Evolutionary conservation across 2,329 filamentous ascomycete genomes (phyloP), one percentile per base, ranked within the genome.

Genomic region (Ceratocystis colombiana): DNA sequence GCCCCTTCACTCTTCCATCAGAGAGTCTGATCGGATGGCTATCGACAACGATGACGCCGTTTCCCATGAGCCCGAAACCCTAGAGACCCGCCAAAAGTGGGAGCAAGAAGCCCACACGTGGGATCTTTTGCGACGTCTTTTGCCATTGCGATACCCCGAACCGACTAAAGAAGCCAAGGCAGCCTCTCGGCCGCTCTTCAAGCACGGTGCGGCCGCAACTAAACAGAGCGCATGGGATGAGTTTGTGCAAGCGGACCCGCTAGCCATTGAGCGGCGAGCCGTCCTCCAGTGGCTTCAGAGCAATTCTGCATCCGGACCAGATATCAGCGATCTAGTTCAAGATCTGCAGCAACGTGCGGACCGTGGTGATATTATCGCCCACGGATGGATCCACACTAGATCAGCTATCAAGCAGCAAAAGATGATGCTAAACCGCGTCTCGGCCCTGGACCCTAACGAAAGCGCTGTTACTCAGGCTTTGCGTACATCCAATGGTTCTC

Each of bases 351-450:
- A 85, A 68, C 86, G 86, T 69, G 88, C 89, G 12, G 88, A 93
- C 68, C 81, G 89, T 71, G 88, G 88, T 8, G 89, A 92, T 62
- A 85, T 92, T 8, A 89, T 94, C 77, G 86, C 89, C 33, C 86
- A 91, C 73, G 93, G 93, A 50, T 96, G 92, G 89, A 84, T 96
- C 69, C 90, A 96, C 74, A 96, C 94, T 0, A 89, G 91, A 69
- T 85, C 89, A 67, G 87, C 87, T 61, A 90, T 99, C 75, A 99
- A 99, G 78, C 83, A 89, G 66, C 85, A 90, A 73, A 99, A 97
- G 78, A 86, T 88, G 67, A 77, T 94, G 70, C 83, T 88, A 68
- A 68, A 64, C 33, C 86, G 83, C 79, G 82, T 82, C 45, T 82
- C 84, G 68, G 78, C 84, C 5, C 76, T 90, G 25, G 86, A 89